Evolutionary conservation across 768 basidiomycete genomes (phyloP).

Genomic region (Strobilomyces dryophilus): DNA sequence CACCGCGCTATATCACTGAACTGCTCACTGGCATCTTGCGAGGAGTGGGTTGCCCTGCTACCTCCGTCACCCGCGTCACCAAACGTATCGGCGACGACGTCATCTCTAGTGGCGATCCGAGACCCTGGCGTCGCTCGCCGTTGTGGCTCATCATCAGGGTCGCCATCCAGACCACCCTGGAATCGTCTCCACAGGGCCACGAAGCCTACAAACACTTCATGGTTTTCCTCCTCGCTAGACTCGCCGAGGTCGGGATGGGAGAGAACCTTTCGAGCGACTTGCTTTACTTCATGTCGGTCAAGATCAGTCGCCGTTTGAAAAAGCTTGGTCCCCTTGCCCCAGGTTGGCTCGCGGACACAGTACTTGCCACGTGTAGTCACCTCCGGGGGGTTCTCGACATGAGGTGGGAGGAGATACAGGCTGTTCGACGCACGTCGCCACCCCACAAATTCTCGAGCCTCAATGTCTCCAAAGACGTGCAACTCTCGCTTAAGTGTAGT

Average conservation of each 20-base stretch:
- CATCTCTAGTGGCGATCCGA: slow-evolving; percentile 2
- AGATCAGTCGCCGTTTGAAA: slow-evolving; percentile 1
- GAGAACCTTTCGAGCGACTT: slow-evolving; percentile 19
- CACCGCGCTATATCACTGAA: too few species aligned
- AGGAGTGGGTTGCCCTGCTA: slow-evolving; percentile 9
- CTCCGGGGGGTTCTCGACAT: slow-evolving; percentile 34
- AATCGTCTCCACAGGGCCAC: slow-evolving; percentile 3
- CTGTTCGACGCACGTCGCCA: slow-evolving; percentile 19
- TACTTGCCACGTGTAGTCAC: slow-evolving; percentile 34
- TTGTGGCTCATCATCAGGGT: slow-evolving; percentile 37
- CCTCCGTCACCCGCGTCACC: not conserved
- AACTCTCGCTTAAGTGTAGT: slow-evolving; percentile 31
- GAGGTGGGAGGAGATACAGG: slow-evolving; percentile 34
- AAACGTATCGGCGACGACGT: slow-evolving; percentile 35
- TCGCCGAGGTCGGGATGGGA: slow-evolving; percentile 20
- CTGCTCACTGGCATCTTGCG: slow-evolving; percentile 43
- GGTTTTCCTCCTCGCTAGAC: slow-evolving; percentile 34
- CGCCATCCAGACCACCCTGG: slow-evolving; percentile 30
- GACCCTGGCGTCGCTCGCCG: slow-evolving; percentile 36
- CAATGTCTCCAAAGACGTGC: slow-evolving; percentile 28
- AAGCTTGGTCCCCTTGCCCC: slow-evolving; percentile 18
- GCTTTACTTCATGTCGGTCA: slow-evolving; percentile 26
- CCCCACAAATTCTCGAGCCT: slow-evolving; percentile 5
- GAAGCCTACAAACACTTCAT: slow-evolving; percentile 46
- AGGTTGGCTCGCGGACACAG: slow-evolving; percentile 34